Percentiles rank a stretch among this genome's conserved stretches.
phyloP scores from a whole-genome alignment of 2,329 filamentous ascomycete species.

The Phyllosticta capitalensis region DNA sequence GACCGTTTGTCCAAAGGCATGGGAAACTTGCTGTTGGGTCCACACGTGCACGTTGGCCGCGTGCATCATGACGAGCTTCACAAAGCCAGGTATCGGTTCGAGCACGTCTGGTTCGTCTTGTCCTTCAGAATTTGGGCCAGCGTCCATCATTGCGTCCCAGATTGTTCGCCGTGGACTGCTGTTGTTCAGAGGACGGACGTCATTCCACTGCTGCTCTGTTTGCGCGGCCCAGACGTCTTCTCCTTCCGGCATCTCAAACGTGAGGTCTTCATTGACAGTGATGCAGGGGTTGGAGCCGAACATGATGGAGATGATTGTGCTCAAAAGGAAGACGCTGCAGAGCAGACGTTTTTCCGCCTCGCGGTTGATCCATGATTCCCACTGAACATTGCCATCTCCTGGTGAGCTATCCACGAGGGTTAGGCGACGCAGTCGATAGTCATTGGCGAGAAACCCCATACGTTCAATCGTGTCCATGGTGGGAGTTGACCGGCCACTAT shows the following conservation, averaged over 20 bases:
- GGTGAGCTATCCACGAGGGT: conserved; percentile 12
- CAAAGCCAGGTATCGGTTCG: conserved; percentile 19
- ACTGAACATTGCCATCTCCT: conserved; percentile 12
- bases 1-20: conserved; percentile 16
- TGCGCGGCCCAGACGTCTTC: conserved; percentile 25
- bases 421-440: conserved; percentile 16
- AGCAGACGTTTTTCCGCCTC: conserved; percentile 24
- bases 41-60: conserved; percentile 29
- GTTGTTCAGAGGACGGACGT: background rate
- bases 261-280: conserved; percentile 24
- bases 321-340: conserved; percentile 25
- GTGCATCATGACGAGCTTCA: conserved; percentile 25
- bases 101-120: conserved; percentile 11
- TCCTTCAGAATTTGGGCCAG: conserved; percentile 19
- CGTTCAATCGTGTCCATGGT: conserved; percentile 14
- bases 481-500: conserved; percentile 17
- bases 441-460: conserved; percentile 15
- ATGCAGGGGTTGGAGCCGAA: conserved; percentile 25
- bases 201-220: conserved; percentile 20
- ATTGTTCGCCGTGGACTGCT: background rate
- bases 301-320: conserved; percentile 23
- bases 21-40: conserved; percentile 23
- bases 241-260: conserved; percentile 25
- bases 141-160: conserved; percentile 15
- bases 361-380: conserved; percentile 22